Conservation (phyloP, 1,139 yeast genomes). For the Pichia terricola region DNA sequence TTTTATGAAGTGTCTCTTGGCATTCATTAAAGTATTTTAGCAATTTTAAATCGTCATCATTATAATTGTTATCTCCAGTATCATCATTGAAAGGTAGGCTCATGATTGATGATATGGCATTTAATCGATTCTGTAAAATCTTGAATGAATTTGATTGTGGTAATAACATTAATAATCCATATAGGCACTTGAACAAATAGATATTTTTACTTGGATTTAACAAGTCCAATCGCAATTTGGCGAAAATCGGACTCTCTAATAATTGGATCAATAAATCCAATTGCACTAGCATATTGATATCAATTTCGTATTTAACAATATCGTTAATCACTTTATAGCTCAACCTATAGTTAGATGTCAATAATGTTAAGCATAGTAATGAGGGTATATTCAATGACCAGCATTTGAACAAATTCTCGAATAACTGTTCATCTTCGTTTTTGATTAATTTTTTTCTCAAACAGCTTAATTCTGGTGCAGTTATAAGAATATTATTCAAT, state of each 20-base stretch:
- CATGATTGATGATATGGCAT: slow-evolving; percentile 35
- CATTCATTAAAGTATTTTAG: slow-evolving; percentile 52
- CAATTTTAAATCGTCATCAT: slow-evolving; percentile 32
- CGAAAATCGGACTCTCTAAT: slow-evolving; percentile 79
- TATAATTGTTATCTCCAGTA: slow-evolving; percentile 42
- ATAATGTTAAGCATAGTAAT: slow-evolving; percentile 71
- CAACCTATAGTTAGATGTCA: slow-evolving; percentile 83
- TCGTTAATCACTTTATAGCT: slow-evolving; percentile 74
- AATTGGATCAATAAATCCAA: slow-evolving; percentile 47
- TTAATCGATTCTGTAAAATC: slow-evolving; percentile 66
- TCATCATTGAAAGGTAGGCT: slow-evolving; percentile 15
- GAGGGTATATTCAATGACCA: slow-evolving; percentile 95
- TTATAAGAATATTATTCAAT: slow-evolving; percentile 76
- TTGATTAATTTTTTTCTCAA: slow-evolving; percentile 56
- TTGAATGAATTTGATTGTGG: slow-evolving; percentile 95
- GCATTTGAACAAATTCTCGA: slow-evolving; percentile 69
- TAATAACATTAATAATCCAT: slow-evolving; percentile 85
- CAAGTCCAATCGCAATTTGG: slow-evolving; percentile 75
- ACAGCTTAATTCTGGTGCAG: slow-evolving; percentile 70
- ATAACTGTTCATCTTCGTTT: slow-evolving; percentile 49
- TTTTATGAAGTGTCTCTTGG: slow-evolving; percentile 47
- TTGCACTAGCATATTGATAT: slow-evolving; percentile 42
- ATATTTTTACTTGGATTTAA: slow-evolving; percentile 82
- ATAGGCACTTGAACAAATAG: slow-evolving; percentile 74
- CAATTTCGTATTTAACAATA: slow-evolving; percentile 44